These are phyloP conservation scores for Macrophomina pseudophaseolina DNA, from an alignment of 2,329 filamentous ascomycete genomes.

Conservation along the genomic window DNA sequence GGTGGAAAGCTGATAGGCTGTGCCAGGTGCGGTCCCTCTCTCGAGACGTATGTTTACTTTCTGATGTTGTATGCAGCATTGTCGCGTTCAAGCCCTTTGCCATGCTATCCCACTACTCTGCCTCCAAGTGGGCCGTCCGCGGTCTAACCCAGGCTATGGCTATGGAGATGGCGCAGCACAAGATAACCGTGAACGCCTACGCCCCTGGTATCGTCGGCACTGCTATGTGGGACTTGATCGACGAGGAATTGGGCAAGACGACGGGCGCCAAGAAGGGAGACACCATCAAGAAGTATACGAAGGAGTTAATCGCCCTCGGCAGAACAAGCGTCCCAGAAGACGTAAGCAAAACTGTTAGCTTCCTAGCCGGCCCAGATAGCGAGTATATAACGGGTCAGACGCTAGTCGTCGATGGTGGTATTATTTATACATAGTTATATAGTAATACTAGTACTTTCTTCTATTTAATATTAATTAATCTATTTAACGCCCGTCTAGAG, in stretches of 20 bases:
- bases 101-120: constrained; percentile 66
- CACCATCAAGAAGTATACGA: constrained; percentile 60
- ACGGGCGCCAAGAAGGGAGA: constrained; percentile 58
- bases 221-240: constrained; percentile 72
- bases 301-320: constrained; percentile 61
- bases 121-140: constrained; percentile 70
- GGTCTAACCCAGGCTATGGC: constrained; percentile 70
- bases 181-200: constrained; percentile 71
- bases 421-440: constrained; percentile 48
- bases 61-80: constrained; percentile 44
- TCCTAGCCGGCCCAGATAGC: constrained; percentile 62
- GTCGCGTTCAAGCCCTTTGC: constrained; percentile 66
- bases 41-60: background rate
- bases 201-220: constrained; percentile 71
- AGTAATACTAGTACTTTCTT: too few relatives aligned
- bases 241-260: constrained; percentile 62
- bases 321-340: constrained; percentile 66
- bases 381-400: constrained; percentile 72
- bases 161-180: constrained; percentile 67
- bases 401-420: constrained; percentile 65
- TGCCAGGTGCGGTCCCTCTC: constrained; percentile 41
- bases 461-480: too few relatives aligned
- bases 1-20: constrained; percentile 59
- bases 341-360: constrained; percentile 67
- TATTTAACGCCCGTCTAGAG: too few relatives aligned